Evolutionary conservation across 2,329 filamentous ascomycete genomes (phyloP), one percentile per base, ranked within the genome.

Genomic region (Xylaria sp.): DNA sequence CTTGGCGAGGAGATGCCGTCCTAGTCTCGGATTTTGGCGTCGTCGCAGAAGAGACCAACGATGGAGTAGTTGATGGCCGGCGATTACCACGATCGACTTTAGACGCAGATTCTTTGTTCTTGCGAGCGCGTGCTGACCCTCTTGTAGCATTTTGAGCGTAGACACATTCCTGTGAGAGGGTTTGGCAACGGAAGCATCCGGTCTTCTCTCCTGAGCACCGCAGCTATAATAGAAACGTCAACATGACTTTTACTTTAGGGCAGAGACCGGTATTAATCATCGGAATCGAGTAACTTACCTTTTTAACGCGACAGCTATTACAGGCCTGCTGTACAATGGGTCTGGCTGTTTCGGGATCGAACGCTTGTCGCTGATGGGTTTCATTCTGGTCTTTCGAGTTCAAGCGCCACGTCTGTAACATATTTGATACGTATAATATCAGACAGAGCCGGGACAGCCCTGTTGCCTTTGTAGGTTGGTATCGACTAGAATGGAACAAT

Each of bases 321-420:
- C 67, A 69, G n/a, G 67, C 67, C 28, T 69, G 67, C 31, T 67
- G 63, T 18, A 61, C 48, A 39, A 67, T 61, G 31, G 67, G 67
- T 18, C 56, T 57, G 9, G 63, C 63, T 55, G 63, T 69, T 44
- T 63, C 54, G 5, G 64, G 63, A 41, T 69, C 67, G 39, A 69
- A 69, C 7, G 25, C 63, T n/a, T 63, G 67, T 25, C 48, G 63
- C 39, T 60, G 62, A 31, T 65, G 64, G 8, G 54, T 60, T 13
- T 63, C 59, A 31, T 44, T 60, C 8, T 63, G 28, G 12, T 52
- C 56, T 48, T 67, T 69, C 6, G 64, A 63, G 39, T 69, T 69
- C 12, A 69, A n/a, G 18, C 66, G 62, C 67, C 67, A 69, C 10
- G 67, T 69, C 39, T 66, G 63, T 41, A 69, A 41, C 67, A 69